These are phyloP conservation scores for Huntiella bhutanensis DNA, from an alignment of 2,329 filamentous ascomycete species.

Conservation along the genomic window DNA sequence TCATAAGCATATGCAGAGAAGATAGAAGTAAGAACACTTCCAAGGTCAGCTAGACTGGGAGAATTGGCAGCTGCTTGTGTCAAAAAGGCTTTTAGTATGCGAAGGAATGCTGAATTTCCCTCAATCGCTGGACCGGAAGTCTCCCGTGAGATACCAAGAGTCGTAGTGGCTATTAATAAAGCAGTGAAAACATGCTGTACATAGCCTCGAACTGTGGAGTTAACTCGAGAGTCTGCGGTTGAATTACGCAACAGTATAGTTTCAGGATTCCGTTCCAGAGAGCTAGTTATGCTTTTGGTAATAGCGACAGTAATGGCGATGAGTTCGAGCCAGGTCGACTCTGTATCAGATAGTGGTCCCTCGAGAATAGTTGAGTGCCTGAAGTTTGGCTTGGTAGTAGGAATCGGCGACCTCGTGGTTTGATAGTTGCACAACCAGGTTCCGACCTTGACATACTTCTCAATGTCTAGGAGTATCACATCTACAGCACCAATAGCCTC, in stretches of 20 bases:
- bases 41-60: conserved; percentile 71
- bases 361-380: conserved; percentile 9
- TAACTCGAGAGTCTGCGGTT: conserved; percentile 41
- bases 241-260: not conserved
- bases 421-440: conserved; percentile 91
- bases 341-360: conserved; percentile 31
- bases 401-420: not conserved
- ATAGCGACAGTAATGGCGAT: conserved; percentile 43
- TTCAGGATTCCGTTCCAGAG: conserved; percentile 13
- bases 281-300: conserved; percentile 17
- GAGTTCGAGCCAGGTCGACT: conserved; percentile 40
- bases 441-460: conserved; percentile 82
- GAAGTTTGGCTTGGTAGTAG: not conserved
- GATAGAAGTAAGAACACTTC: conserved; percentile 68
- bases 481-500: conserved; percentile 29
- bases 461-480: conserved; percentile 56
- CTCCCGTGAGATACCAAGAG: conserved; percentile 13
- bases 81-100: conserved; percentile 75
- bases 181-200: conserved; percentile 87
- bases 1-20: conserved; percentile 95
- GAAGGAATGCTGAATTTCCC: conserved; percentile 62
- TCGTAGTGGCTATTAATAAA: conserved; percentile 50
- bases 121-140: conserved; percentile 16
- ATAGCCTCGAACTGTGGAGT: conserved; percentile 50
- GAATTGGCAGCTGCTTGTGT: conserved; percentile 62